A percentile compares a stretch with the other conserved stretches of the same genome.
phyloP scores from a whole-genome alignment of 2,329 filamentous ascomycete species.

The Pezicula radicicola region DNA sequence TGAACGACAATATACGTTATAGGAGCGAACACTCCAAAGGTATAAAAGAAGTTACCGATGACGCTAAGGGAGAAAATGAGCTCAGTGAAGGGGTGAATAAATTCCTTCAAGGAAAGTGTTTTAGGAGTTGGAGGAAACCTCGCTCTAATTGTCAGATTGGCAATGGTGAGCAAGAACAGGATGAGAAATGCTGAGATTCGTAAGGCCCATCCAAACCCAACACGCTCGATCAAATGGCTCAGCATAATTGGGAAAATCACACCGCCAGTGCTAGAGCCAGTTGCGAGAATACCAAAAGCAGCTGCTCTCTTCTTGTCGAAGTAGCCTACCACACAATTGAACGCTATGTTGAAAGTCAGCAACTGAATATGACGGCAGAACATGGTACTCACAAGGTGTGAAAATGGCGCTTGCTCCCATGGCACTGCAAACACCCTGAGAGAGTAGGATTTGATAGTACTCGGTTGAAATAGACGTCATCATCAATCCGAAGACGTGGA shows the following conservation, averaged over 20 bases:
- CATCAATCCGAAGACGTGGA: conserved; percentile 40
- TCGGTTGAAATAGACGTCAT: conserved; percentile 33
- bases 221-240: conserved; percentile 41
- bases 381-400: conserved; percentile 33
- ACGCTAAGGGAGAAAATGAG: conserved; percentile 29
- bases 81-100: conserved; percentile 31
- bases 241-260: conserved; percentile 62
- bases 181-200: conserved; percentile 52
- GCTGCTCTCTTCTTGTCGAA: conserved; percentile 4
- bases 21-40: conserved; percentile 47
- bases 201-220: conserved; percentile 54
- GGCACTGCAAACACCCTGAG: conserved; percentile 37
- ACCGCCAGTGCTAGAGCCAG: conserved; percentile 44
- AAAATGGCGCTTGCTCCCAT: conserved; percentile 40
- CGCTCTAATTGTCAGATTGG: conserved; percentile 46
- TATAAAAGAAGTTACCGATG: conserved; percentile 36
- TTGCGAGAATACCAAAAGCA: conserved; percentile 38
- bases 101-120: conserved; percentile 24
- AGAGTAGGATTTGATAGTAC: conserved; percentile 36
- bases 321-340: conserved; percentile 27
- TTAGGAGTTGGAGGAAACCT: conserved; percentile 35
- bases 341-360: conserved; percentile 29
- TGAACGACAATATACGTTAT: conserved; percentile 39
- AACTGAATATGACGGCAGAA: conserved; percentile 14
- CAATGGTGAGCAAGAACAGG: conserved; percentile 44